Evolutionary conservation across 2,329 filamentous ascomycete species (phyloP).

Genomic region (Nigrospora sphaerica): DNA sequence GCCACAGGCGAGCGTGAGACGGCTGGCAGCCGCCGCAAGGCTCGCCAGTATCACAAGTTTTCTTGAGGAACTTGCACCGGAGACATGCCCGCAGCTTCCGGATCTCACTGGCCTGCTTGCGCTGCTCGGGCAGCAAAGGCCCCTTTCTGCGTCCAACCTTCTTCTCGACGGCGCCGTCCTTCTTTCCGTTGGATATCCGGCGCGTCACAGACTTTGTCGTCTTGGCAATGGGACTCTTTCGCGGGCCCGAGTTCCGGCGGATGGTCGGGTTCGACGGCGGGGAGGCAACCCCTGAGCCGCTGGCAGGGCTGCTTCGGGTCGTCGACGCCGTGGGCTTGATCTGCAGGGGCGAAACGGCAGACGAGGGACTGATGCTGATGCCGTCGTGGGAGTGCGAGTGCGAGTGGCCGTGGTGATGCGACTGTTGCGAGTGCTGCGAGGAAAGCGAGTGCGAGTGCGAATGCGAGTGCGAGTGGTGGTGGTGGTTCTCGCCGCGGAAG

Average conservation of each 20-base stretch:
- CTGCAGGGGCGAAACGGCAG: constrained; percentile 60
- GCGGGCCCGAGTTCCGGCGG: constrained; percentile 62
- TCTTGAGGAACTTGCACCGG: constrained; percentile 97
- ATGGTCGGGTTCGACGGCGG: constrained; percentile 52
- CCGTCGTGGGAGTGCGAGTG: constrained; percentile 42
- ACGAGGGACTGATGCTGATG: constrained; percentile 65
- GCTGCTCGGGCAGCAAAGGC: constrained; percentile 84
- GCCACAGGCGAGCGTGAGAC: constrained; percentile 91
- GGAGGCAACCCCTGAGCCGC: constrained; percentile 52
- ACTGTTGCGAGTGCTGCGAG: too few species aligned
- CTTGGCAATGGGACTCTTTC: constrained; percentile 76
- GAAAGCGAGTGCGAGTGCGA: too few species aligned
- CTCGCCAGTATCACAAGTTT: constrained; percentile 97
- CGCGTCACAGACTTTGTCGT: constrained; percentile 77
- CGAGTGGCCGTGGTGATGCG: too few species aligned
- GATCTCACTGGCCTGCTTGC: constrained; percentile 95
- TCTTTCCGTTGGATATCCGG: constrained; percentile 70
- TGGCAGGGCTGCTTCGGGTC: constrained; percentile 52
- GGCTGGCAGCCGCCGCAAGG: constrained; percentile 93
- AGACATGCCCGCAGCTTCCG: constrained; percentile 89
- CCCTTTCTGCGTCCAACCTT: constrained; percentile 87
- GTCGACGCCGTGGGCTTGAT: constrained; percentile 57
- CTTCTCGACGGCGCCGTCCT: constrained; percentile 75
- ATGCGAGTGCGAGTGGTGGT: constrained; percentile 8
- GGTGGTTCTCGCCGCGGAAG: constrained; percentile 48